phyloP scores from a whole-genome alignment of 2,329 filamentous ascomycete species.

The Geoglossum cookeanum region DNA sequence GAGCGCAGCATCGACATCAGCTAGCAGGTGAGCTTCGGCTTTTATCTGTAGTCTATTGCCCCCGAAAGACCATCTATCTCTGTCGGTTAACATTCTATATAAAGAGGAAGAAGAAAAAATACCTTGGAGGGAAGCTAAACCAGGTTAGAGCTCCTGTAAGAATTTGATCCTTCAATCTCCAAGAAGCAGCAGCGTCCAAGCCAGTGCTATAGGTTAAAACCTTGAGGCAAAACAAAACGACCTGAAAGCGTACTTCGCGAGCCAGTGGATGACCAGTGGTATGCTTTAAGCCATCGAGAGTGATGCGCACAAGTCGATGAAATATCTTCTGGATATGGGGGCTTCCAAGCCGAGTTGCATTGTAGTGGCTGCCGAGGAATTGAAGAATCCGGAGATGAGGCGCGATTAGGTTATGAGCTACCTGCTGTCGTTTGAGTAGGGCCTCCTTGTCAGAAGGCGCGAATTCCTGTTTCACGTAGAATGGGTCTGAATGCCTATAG shows the following conservation, averaged over 20 bases:
- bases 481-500: conserved; percentile 55
- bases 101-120: conserved; percentile 7
- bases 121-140: conserved; percentile 62
- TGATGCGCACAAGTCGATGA: conserved; percentile 59
- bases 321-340: conserved; percentile 67
- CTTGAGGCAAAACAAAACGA: conserved; percentile 63
- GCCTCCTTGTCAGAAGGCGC: conserved; percentile 68
- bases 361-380: conserved; percentile 88
- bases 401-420: conserved; percentile 63
- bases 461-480: conserved; percentile 82
- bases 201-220: conserved; percentile 54
- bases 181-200: conserved; percentile 45
- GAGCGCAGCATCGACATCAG: conserved; percentile 52
- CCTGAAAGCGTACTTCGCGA: conserved; percentile 77
- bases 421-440: conserved; percentile 56
- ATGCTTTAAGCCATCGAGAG: conserved; percentile 52
- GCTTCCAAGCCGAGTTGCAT: conserved; percentile 71
- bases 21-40: conserved; percentile 68
- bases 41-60: conserved; percentile 87
- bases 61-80: conserved; percentile 69
- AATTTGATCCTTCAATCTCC: conserved; percentile 75
- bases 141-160: conserved; percentile 72
- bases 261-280: conserved; percentile 68
- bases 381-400: conserved; percentile 75
- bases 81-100: conserved; percentile 8